Evolutionary conservation across 2,329 filamentous ascomycete genomes (phyloP).

Genomic region (Alternaria arborescens): DNA sequence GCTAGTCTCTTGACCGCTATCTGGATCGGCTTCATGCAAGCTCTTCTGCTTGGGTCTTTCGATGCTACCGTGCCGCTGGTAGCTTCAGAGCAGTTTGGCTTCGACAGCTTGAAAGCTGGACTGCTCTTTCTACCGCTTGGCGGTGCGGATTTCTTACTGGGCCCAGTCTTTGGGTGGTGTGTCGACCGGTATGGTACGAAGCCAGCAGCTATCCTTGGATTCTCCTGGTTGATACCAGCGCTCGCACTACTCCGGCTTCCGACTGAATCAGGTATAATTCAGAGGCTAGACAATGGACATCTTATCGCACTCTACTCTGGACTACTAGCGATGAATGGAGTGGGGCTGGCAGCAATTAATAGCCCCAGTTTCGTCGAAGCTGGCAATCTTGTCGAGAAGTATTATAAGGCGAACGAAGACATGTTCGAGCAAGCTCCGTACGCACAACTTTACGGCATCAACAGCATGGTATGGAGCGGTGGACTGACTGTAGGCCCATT

Average conservation of each 20-base stretch:
- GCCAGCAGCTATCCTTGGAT: constrained; percentile 53
- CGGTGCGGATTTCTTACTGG: constrained; percentile 55
- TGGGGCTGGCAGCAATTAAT: constrained; percentile 63
- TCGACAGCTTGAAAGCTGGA: constrained; percentile 55
- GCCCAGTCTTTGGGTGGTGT: constrained; percentile 58
- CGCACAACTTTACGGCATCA: constrained; percentile 71
- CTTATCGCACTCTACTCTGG: constrained; percentile 58
- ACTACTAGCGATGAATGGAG: constrained; percentile 58
- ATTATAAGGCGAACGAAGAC: constrained; percentile 63
- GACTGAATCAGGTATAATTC: constrained; percentile 19
- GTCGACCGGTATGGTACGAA: constrained; percentile 59
- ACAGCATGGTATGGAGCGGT: constrained; percentile 68
- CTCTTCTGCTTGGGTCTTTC: constrained; percentile 54
- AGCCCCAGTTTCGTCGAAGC: constrained; percentile 66
- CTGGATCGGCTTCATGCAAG: constrained; percentile 45
- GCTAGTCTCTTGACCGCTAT: constrained; percentile 44
- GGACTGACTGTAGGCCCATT: constrained; percentile 69
- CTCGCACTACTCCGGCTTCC: constrained; percentile 57
- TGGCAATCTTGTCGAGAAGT: constrained; percentile 63
- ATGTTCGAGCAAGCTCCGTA: constrained; percentile 68
- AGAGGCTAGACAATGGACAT: constrained; percentile 23
- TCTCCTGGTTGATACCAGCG: constrained; percentile 54
- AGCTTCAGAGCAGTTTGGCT: constrained; percentile 54
- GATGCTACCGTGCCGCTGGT: constrained; percentile 60
- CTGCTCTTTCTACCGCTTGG: constrained; percentile 59